Conservation (phyloP, 2,329 filamentous ascomycete genomes). For the Rhynchosporium agropyri region DNA sequence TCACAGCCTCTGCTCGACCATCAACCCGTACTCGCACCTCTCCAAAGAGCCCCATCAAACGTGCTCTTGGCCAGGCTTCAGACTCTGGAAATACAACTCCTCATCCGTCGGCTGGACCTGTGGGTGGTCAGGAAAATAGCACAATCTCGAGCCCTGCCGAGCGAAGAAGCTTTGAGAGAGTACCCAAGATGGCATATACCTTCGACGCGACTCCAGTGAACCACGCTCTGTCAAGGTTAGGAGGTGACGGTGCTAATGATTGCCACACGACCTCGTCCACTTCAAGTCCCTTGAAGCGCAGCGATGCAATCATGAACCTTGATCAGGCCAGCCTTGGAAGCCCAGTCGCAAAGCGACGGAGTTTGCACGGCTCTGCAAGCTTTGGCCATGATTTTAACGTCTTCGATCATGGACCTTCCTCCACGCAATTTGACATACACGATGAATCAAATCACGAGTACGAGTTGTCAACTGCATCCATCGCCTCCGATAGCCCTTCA, state of each 20-base stretch:
- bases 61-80: slow-evolving; percentile 66
- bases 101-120: slow-evolving; percentile 27
- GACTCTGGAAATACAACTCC: slow-evolving; percentile 72
- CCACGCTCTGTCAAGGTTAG: slow-evolving; percentile 53
- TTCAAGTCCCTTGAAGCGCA: slow-evolving; percentile 87
- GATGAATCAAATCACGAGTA: slow-evolving; percentile 54
- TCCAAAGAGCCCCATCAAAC: slow-evolving; percentile 79
- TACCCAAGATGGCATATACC: slow-evolving; percentile 49
- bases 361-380: slow-evolving; percentile 74
- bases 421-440: slow-evolving; percentile 53
- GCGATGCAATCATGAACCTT: slow-evolving; percentile 85
- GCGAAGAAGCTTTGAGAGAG: slow-evolving; percentile 53
- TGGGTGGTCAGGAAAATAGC: slow-evolving; percentile 48
- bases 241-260: slow-evolving; percentile 48
- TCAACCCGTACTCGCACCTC: slow-evolving; percentile 68
- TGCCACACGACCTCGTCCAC: slow-evolving; percentile 55
- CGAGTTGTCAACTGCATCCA: slow-evolving; percentile 50
- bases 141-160: slow-evolving; percentile 47
- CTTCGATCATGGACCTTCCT: slow-evolving; percentile 64
- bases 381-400: slow-evolving; percentile 69
- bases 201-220: slow-evolving; percentile 57
- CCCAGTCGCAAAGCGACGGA: slow-evolving; percentile 88
- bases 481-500: slow-evolving; percentile 35
- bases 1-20: slow-evolving; percentile 54
- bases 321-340: slow-evolving; percentile 79